Percentiles rank a stretch among this genome's conserved stretches.
Evolutionary conservation across 768 basidiomycete genomes (phyloP).

Genomic region (Dentipellis sp.): DNA sequence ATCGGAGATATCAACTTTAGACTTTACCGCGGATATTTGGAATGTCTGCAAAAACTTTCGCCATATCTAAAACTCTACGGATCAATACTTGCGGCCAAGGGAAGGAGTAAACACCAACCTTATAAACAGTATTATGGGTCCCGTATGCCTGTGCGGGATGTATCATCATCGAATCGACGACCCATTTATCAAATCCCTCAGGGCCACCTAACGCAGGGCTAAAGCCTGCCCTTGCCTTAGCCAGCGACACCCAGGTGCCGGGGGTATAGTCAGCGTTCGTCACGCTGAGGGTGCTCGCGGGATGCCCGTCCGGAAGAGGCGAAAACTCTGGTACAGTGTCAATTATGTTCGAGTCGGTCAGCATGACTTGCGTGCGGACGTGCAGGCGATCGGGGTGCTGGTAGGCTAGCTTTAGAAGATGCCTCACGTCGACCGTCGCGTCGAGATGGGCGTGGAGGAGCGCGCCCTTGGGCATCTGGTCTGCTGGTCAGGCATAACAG

Average conservation of each 20-base stretch:
- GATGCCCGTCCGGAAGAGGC: slow-evolving; percentile 30
- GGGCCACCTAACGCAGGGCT: slow-evolving; percentile 43
- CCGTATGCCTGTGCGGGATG: slow-evolving; percentile 64
- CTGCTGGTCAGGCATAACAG: neutral
- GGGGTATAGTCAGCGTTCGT: slow-evolving; percentile 35
- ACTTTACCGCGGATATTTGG: slow-evolving; percentile 34
- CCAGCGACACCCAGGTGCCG: slow-evolving; percentile 45
- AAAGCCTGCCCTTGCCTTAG: slow-evolving; percentile 45
- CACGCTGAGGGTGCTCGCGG: slow-evolving; percentile 21
- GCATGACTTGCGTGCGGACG: slow-evolving; percentile 33
- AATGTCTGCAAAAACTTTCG: slow-evolving; percentile 56
- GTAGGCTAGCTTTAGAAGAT: slow-evolving; percentile 45
- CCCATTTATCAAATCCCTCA: slow-evolving; percentile 62
- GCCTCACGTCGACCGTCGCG: slow-evolving; percentile 49
- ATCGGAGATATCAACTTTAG: neutral
- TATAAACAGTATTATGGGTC: slow-evolving; percentile 60
- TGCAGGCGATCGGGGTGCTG: slow-evolving; percentile 47
- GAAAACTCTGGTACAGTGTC: slow-evolving; percentile 43
- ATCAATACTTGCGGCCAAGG: neutral
- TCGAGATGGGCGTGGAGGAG: slow-evolving; percentile 72
- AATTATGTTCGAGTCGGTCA: slow-evolving; percentile 33
- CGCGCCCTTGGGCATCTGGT: slow-evolving; percentile 74
- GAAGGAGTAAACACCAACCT: slow-evolving; percentile 29
- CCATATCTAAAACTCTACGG: slow-evolving; percentile 50
- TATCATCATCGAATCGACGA: slow-evolving; percentile 50